Conservation (phyloP, 805 yeast species). For the Pichia californica region DNA sequence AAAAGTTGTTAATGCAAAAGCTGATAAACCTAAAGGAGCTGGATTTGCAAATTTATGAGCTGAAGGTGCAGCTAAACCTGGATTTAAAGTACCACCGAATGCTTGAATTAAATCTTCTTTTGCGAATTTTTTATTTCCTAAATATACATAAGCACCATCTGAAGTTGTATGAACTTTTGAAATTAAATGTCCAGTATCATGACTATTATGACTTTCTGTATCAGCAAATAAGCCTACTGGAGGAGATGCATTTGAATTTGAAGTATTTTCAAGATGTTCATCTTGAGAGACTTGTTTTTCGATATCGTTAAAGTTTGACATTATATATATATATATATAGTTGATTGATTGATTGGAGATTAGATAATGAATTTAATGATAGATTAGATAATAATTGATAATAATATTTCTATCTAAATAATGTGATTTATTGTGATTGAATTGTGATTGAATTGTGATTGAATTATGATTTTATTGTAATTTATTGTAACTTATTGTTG, state of each 20-base stretch:
- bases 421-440: too few relatives aligned
- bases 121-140: slow-evolving; percentile 67
- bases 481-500: too few relatives aligned
- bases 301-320: slow-evolving; percentile 15
- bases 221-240: slow-evolving; percentile 20
- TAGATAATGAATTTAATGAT: too few relatives aligned
- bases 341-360: background rate
- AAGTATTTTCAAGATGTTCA: slow-evolving; percentile 13
- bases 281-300: slow-evolving; percentile 17
- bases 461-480: too few relatives aligned
- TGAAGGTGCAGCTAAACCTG: slow-evolving; percentile 58
- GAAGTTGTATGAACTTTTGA: slow-evolving; percentile 37
- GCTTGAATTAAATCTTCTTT: slow-evolving; percentile 55
- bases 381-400: too few relatives aligned
- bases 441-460: too few relatives aligned
- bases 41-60: slow-evolving; percentile 63
- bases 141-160: slow-evolving; percentile 58
- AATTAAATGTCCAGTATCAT: slow-evolving; percentile 10
- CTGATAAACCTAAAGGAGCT: slow-evolving; percentile 67
- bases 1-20: slow-evolving; percentile 64
- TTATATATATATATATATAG: background rate
- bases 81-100: slow-evolving; percentile 79
- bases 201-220: slow-evolving; percentile 6
- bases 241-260: slow-evolving; percentile 11
- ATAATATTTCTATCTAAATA: too few relatives aligned